phyloP scores from a whole-genome alignment of 208 protist genomes.

The Crithidia expoeki region DNA sequence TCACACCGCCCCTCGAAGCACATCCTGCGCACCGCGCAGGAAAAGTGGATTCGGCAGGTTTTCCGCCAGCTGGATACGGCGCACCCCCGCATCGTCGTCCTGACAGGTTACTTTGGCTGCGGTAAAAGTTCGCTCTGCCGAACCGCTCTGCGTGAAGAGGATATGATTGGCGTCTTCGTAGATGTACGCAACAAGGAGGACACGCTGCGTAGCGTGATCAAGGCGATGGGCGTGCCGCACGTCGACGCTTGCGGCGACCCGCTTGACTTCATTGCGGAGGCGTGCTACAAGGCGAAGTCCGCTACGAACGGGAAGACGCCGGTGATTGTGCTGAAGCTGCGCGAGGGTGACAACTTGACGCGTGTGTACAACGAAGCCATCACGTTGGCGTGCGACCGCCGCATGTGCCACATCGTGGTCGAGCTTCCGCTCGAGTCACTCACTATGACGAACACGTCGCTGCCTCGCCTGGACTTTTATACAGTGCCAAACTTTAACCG shows the following conservation, averaged over 20 bases:
- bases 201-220: slow-evolving; percentile 66
- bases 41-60: slow-evolving; percentile 53
- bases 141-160: slow-evolving; percentile 58
- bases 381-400: slow-evolving; percentile 59
- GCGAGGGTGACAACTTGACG: slow-evolving; percentile 56
- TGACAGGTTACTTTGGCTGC: slow-evolving; percentile 75
- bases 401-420: slow-evolving; percentile 80
- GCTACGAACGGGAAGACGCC: slow-evolving; percentile 58
- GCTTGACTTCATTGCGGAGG: slow-evolving; percentile 82
- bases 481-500: slow-evolving; percentile 77
- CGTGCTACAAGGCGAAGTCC: slow-evolving; percentile 61
- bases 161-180: slow-evolving; percentile 74
- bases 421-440: slow-evolving; percentile 81
- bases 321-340: slow-evolving; percentile 66
- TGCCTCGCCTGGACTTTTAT: slow-evolving; percentile 84
- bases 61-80: slow-evolving; percentile 51
- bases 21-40: slow-evolving; percentile 34
- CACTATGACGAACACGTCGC: slow-evolving; percentile 67
- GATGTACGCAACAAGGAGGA: slow-evolving; percentile 78
- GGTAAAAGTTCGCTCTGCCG: slow-evolving; percentile 74
- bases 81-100: slow-evolving; percentile 63
- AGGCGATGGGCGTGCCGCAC: slow-evolving; percentile 77
- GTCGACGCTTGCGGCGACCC: slow-evolving; percentile 87
- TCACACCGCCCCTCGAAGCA: slow-evolving; percentile 17
- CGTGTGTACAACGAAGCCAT: slow-evolving; percentile 73